These are phyloP conservation scores for Pythium utonaiense DNA, from an alignment of 352 stramenopile genomes.

Conservation along the genomic window DNA sequence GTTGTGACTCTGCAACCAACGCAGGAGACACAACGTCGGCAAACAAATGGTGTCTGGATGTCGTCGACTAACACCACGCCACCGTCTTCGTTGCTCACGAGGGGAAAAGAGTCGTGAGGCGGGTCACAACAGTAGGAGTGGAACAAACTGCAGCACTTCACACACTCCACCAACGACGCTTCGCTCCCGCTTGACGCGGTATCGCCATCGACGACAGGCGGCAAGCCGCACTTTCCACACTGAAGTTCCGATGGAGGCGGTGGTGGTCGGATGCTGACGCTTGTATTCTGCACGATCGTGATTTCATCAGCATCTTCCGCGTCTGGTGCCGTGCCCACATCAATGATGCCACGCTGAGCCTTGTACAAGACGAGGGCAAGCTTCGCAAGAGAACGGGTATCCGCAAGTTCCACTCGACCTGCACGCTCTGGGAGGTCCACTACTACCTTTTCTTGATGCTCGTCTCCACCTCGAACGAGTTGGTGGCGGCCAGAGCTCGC, in stretches of 20 bases:
- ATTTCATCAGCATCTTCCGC: slow-evolving; percentile 10
- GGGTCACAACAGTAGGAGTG: slow-evolving; percentile 79
- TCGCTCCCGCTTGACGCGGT: background rate
- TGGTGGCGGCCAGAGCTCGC: background rate
- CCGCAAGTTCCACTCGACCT: background rate
- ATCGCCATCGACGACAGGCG: slow-evolving; percentile 21
- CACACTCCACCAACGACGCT: slow-evolving; percentile 41
- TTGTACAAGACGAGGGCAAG: slow-evolving; percentile 10
- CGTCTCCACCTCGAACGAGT: background rate
- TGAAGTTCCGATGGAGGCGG: background rate
- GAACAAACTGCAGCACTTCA: slow-evolving; percentile 46
- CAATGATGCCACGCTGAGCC: slow-evolving; percentile 11
- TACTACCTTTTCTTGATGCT: background rate
- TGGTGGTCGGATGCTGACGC: slow-evolving; percentile 6
- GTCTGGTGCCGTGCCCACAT: background rate
- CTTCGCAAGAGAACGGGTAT: slow-evolving; percentile 3
- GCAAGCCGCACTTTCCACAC: slow-evolving; percentile 17
- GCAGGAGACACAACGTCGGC: slow-evolving; percentile 56
- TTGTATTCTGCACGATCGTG: slow-evolving; percentile 5
- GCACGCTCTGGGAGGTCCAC: background rate
- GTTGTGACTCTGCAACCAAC: slow-evolving; percentile 38
- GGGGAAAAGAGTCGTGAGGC: slow-evolving; percentile 50
- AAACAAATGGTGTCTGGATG: slow-evolving; percentile 68
- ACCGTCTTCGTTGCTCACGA: slow-evolving; percentile 54
- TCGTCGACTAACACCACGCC: slow-evolving; percentile 53